Evolutionary conservation across 352 stramenopile genomes (phyloP).

Genomic region (Globisporangium canariense): DNA sequence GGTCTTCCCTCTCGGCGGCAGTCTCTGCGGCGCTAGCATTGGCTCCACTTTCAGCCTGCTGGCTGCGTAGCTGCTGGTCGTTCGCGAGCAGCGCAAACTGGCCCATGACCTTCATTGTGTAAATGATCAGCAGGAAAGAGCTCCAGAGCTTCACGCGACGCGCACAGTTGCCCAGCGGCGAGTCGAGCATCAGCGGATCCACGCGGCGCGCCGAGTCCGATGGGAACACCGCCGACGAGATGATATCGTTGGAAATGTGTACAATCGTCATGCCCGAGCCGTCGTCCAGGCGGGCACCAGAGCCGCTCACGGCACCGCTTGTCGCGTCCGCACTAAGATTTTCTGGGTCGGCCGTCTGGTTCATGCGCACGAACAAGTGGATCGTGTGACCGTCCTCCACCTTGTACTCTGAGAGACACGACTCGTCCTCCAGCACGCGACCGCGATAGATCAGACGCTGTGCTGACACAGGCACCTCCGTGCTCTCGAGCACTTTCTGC

Average conservation of each 20-base stretch:
- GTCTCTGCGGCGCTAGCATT: slow-evolving; percentile 23
- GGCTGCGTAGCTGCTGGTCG: slow-evolving; percentile 61
- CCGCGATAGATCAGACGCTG: slow-evolving; percentile 92
- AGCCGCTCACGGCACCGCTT: slow-evolving; percentile 18
- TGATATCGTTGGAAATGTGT: slow-evolving; percentile 77
- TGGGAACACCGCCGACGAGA: slow-evolving; percentile 82
- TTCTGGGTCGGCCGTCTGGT: slow-evolving; percentile 55
- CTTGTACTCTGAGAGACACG: slow-evolving; percentile 76
- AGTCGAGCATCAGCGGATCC: slow-evolving; percentile 86
- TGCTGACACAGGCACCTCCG: slow-evolving; percentile 57
- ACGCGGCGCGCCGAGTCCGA: slow-evolving; percentile 77
- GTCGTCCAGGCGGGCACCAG: slow-evolving; percentile 38
- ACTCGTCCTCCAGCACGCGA: slow-evolving; percentile 82
- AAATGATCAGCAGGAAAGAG: slow-evolving; percentile 85
- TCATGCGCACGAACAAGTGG: slow-evolving; percentile 86
- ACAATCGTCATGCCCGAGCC: slow-evolving; percentile 48
- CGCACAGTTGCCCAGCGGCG: slow-evolving; percentile 73
- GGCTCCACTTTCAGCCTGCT: slow-evolving; percentile 22
- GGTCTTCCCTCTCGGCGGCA: slow-evolving; percentile 28
- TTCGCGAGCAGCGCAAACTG: slow-evolving; percentile 82
- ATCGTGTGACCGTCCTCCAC: slow-evolving; percentile 90
- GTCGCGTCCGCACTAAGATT: slow-evolving; percentile 42
- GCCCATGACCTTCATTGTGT: slow-evolving; percentile 89
- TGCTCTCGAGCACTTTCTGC: slow-evolving; percentile 66
- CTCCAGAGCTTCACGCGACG: slow-evolving; percentile 86